Base-by-base conservation (phyloP, 23 red algal species). In the Pyropia yezoensis region DNA sequence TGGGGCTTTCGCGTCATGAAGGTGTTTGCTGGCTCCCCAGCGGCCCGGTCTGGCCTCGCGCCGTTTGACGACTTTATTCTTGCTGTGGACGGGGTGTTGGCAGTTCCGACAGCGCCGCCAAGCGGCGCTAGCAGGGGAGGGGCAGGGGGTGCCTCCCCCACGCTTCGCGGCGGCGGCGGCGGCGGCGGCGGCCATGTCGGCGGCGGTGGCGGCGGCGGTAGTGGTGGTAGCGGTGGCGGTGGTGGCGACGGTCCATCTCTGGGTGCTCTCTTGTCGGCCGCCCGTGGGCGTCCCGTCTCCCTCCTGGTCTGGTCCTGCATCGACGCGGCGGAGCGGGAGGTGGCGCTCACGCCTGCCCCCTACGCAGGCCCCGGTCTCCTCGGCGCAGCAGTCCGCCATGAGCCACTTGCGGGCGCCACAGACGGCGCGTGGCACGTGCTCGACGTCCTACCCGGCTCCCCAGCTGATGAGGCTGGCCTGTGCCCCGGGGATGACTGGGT, bases 41-140 rank as follows among this genome's bases (percentile, higher is more conserved):
- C 82, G 27, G 69, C 80, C 18, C 59, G 77, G 59, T 65, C 82
- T 26, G 90, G 83, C 17, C 65, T 95, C 27, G 19, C 75, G n/a
- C 45, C 65, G 27, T 95, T 78, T 58, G 90, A 88, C 62, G 90
- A 87, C 58, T 95, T 83, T 27, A 77, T 87, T 29, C 53, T 95
- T 45, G 89, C 89, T 15, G 70, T 94, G 2, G 79, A 94, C 61
- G 72, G 67, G 14, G 67, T 62, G 27, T 15, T 94, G 30, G 87
- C 80, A 1, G 39, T 47, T 3, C 39, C 39, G 39, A 8, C 39
- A 13, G 6, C 39, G 11, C 39, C 39, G 39, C 39, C 9, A 8
- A 8, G 39, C 12, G 11, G 39, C 39, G 39, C 39, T 8, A 47
- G 7, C 9, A 13, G 39, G 39, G 39, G 11, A 8, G 39, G 7